Base-by-base conservation (phyloP, 148 eudicot species). In the Vaccinium corymbosum region DNA sequence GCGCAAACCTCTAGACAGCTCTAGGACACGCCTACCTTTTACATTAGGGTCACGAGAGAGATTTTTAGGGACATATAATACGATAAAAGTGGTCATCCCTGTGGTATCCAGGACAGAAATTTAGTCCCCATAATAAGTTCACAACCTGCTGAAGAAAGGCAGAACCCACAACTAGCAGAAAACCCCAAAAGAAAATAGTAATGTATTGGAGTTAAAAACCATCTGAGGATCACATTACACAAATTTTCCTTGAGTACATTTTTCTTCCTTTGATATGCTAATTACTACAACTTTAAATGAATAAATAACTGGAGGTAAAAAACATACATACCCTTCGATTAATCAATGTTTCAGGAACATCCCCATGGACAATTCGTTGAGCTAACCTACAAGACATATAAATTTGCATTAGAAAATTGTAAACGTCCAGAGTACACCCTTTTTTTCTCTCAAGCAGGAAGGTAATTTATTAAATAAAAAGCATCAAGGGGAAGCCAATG, bases 301-400 rank as follows among this genome's bases (percentile, higher is more conserved):
- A 10, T 11, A 81, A 53, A 71, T 55, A 35, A 38, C 38, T 13
- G 73, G 72, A 27, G 38, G 42, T 27, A 68, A 25, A 38, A 62
- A 78, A 52, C 16, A 20, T 29, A 17, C 17, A 71, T 29, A 97
- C 99, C 98, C 88, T 97, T 4, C 98, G 92, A 85, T 97, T 93
- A 87, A 94, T 83, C 80, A 95, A 88, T 75, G 99, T 92, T 88
- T 97, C 99, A 80, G 99, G 99, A 76, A 97, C 99, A 95, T 97
- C 99, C 50, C 99, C 98, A 83, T 98, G 98, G 25, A 95, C 89
- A 86, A 97, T 97, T 78, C 99, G 90, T 81, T 97, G 99, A 74
- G 99, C 99, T 91, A 97, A 90, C 85, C 99, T 97, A 94, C 91
- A 90, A 81, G 42, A 85, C 16, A 76, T 19, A 46, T 19, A 55